Evolutionary conservation across 2,329 filamentous ascomycete species (phyloP), one percentile per base, ranked within the genome.

Genomic region (Pleomassaria siparia): DNA sequence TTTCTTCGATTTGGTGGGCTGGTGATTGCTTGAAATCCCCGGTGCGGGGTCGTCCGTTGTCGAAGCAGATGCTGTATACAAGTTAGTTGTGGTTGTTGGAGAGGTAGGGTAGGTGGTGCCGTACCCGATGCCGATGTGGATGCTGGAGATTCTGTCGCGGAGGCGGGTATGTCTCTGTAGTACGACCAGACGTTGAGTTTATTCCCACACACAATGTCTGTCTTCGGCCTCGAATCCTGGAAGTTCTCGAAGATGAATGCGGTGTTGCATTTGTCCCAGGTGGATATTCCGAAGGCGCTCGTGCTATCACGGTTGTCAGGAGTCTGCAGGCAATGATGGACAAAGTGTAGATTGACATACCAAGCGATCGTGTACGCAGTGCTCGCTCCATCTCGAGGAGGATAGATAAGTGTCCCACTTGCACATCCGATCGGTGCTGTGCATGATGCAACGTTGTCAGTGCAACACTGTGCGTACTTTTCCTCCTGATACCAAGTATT

Each of bases 401-500:
- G 58, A 29, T 65, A 67, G 22, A 66, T 60, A 39, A 61, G 56
- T 20, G 57, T 59, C 15, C 64, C 64, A 29, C 33, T 25, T 9
- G 59, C 49, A 36, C 64, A 67, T 2, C 60, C 63, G 5, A 58
- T 66, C 2, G 64, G 53, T 13, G 58, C 58, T 39, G 55, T 52
- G 47, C 64, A 66, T 4, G 54, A 53, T 8, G 56, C 29, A 15
- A 53, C 24, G 13, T 54, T 63, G 8, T 52, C 52, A 16, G 63
- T 52, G 41, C 64, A 67, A 37, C 64, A 67, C 46, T 66, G 64
- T 7, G 53, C 64, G 44, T 66, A 67, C 42, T 56, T 47, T 18
- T 60, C 62, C 37, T 51, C 46, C 41, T 65, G 59, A 39, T 56
- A 65, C 64, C 64, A 66, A 3, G 59, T 65, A 4, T 57, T 49